A percentile compares a stretch with the other conserved stretches of the same genome.
Conservation (phyloP, 306 rosid species). For the Quercus berberidifolia region DNA sequence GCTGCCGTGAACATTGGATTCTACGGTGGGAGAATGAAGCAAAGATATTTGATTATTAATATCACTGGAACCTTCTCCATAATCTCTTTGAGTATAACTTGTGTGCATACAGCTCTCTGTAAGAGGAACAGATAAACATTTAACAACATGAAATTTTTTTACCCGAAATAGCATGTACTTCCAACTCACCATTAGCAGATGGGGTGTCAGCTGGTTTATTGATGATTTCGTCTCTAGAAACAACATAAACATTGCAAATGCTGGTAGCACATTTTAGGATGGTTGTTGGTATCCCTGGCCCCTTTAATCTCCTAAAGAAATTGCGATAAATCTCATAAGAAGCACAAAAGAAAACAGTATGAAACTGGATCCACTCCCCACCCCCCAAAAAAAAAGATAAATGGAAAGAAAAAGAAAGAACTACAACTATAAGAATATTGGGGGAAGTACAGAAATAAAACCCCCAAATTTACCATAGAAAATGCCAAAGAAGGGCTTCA, state of each 20-base stretch:
- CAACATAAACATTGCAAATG: conserved; percentile 56
- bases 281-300: conserved; percentile 63
- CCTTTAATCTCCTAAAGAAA: conserved; percentile 67
- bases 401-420: neutral
- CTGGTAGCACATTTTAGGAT: conserved; percentile 51
- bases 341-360: neutral
- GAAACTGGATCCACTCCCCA: neutral
- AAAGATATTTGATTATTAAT: conserved; percentile 35
- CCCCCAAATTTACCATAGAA: neutral
- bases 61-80: conserved; percentile 19
- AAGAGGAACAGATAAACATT: conserved; percentile 18
- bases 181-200: conserved; percentile 42
- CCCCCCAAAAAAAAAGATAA: neutral
- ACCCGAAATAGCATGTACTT: conserved; percentile 22
- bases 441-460: neutral
- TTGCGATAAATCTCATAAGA: neutral
- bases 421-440: neutral
- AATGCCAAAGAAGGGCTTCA: neutral
- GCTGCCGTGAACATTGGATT: conserved; percentile 25
- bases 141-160: neutral
- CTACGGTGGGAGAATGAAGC: conserved; percentile 27
- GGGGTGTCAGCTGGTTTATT: conserved; percentile 50
- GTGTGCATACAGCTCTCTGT: conserved; percentile 36
- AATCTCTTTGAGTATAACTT: conserved; percentile 31
- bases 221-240: conserved; percentile 50